A percentile compares a stretch with the other conserved stretches of the same genome.
Evolutionary conservation across 345 rosid genomes (phyloP).

Genomic region (Orychophragmus violaceus): DNA sequence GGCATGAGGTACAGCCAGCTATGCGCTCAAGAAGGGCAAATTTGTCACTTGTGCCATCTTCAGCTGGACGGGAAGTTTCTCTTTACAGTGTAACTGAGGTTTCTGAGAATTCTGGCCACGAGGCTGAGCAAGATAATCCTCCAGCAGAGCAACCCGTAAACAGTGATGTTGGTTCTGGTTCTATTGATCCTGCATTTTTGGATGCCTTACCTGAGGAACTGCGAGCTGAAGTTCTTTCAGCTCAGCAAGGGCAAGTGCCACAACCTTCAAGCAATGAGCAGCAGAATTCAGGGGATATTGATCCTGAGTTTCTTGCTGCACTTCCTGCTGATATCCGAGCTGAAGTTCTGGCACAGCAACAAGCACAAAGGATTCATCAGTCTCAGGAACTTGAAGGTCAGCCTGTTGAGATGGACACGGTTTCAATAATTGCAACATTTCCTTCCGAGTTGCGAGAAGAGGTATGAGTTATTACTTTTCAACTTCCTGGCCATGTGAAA

Average conservation of each 20-base stretch:
- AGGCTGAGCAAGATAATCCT: slow-evolving; percentile 73
- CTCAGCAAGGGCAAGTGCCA: slow-evolving; percentile 75
- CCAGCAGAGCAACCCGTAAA: slow-evolving; percentile 57
- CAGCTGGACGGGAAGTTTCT: slow-evolving; percentile 62
- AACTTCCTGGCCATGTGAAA: neutral
- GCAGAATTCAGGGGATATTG: slow-evolving; percentile 77
- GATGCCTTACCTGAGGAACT: slow-evolving; percentile 97
- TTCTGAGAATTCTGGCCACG: slow-evolving; percentile 80
- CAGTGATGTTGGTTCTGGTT: slow-evolving; percentile 58
- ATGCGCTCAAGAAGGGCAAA: slow-evolving; percentile 59
- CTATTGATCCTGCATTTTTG: slow-evolving; percentile 95
- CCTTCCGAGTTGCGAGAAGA: slow-evolving; percentile 96
- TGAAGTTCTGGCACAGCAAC: slow-evolving; percentile 93
- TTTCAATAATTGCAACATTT: slow-evolving; percentile 94
- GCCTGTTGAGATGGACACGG: slow-evolving; percentile 99
- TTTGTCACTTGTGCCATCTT: slow-evolving; percentile 48
- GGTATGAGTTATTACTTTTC: slow-evolving; percentile 35
- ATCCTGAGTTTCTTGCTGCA: slow-evolving; percentile 97
- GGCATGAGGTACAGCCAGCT: slow-evolving; percentile 67
- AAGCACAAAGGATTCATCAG: slow-evolving; percentile 84
- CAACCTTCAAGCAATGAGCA: slow-evolving; percentile 67
- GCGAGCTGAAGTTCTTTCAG: slow-evolving; percentile 95
- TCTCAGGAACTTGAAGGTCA: slow-evolving; percentile 98
- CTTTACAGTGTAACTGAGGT: slow-evolving; percentile 93
- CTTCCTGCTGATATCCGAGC: slow-evolving; percentile 96